phyloP scores from a whole-genome alignment of 192 early-diverging fungal species.

The Backusella mclennaniae region DNA sequence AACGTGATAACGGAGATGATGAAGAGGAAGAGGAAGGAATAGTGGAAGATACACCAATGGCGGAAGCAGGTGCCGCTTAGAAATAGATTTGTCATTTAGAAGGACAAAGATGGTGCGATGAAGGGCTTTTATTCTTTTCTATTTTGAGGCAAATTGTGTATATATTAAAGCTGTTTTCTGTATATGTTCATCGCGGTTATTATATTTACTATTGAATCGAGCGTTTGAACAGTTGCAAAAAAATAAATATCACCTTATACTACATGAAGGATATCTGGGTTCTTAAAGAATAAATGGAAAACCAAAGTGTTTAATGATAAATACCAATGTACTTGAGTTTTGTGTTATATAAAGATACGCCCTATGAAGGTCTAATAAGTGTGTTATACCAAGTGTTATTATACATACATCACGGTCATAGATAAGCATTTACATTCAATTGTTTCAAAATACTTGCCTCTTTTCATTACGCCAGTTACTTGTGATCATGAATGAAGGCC shows the following conservation, averaged over 20 bases:
- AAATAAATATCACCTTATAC: conserved; percentile 12
- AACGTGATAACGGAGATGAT: conserved; percentile 31
- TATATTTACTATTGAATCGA: background rate
- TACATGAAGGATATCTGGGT: background rate
- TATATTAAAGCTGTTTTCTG: conserved; percentile 12
- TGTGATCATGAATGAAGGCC: conserved; percentile 37
- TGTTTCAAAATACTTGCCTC: too few species aligned
- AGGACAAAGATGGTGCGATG: background rate
- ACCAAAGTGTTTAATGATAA: background rate
- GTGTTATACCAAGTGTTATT: too few species aligned
- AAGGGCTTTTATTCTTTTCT: background rate
- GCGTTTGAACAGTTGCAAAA: background rate
- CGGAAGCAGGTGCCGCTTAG: background rate
- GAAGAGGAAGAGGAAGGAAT: conserved; percentile 34
- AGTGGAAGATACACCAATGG: conserved; percentile 12
- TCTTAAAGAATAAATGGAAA: background rate
- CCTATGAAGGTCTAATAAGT: too few species aligned
- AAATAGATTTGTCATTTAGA: background rate
- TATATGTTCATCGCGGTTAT: background rate
- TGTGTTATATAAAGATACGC: too few species aligned
- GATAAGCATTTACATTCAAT: too few species aligned
- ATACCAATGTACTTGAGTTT: background rate
- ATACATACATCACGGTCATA: too few species aligned
- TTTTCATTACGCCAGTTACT: too few species aligned
- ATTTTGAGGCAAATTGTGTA: conserved; percentile 1